Evolutionary conservation across 2,329 filamentous ascomycete genomes (phyloP), one percentile per base, ranked within the genome.

Genomic region (Sclerotinia spermophila): DNA sequence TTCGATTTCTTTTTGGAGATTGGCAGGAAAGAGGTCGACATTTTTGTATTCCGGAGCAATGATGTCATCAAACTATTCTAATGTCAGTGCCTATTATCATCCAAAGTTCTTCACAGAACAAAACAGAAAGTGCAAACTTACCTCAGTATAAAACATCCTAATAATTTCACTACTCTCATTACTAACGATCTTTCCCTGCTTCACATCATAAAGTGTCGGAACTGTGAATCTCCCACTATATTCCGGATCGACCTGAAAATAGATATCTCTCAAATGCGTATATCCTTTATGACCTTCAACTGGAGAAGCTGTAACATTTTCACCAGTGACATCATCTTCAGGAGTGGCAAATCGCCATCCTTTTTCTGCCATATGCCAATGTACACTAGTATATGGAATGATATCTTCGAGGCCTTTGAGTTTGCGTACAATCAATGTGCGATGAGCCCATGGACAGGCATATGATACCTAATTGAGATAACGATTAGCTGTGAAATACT

Each of bases 341-440:
- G 83, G 27, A 0, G 85, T 87, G 7, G 84, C 86, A 76, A 92
- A 92, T 33, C 88, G 86, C 90, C 90, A 92, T 67, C 90, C 88
- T 44, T 84, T 83, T 60, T 89, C 79, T 40, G 81, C 85, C 83
- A 98, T 89, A 77, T 97, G 90, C 95, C 78, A 79, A 60, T 79
- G 78, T 19, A 79, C 78, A 30, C 73, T 73, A 0, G 78, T 79
- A 58, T 71, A 79, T 30, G 86, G 85, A 75, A 99, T 90, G 74
- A 96, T 86, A 70, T 96, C 90, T 77, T 98, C 92, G 0, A 99
- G 86, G 0, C 95, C 96, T 84, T 98, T 99, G 77, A 99, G 86
- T 80, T 93, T 91, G 71, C 95, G 87, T 3, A 92, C 91, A 75
- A 98, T 97, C 74, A 98, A 85, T 0, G 93, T 91, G 58, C 96